Evolutionary conservation across 768 basidiomycete species (phyloP), one percentile per base, ranked within the genome.

Genomic region (Kwoniella pini): DNA sequence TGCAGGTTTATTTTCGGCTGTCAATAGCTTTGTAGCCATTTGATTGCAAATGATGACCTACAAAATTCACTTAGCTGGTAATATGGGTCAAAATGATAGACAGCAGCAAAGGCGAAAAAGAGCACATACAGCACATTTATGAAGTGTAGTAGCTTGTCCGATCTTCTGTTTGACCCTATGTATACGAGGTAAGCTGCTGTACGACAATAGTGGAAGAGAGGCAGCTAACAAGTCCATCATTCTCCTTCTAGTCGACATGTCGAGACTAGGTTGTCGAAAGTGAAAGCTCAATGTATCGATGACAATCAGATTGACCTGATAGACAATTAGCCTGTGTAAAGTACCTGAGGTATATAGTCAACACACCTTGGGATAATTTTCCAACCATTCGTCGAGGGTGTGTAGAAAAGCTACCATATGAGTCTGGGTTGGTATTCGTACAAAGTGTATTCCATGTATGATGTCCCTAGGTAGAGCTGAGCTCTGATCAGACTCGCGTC

Each of bases 281-380:
- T 77, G 76, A 57, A 46, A 76, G 28, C 75, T 76, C 30, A 78
- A 54, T 1, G 72, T 75, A 54, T 78, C 77, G 36, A 78, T 69
- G 19, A 75, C 54, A 2, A 78, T 58, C n/a, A 78, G 68, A 49
- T 69, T 65, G 15, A 72, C 68, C 71, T 72, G 54, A 42, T 15
- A 17, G 10, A 10, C 24, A 1, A n/a, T 53, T 44, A 56, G 19
- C 55, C 19, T 28, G 30, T 21, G 5, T 2, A 12, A 21, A 7
- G 5, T 15, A 19, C 44, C 31, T 22, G 21, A 52, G 28, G 27
- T 4, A 31, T 33, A 0, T 19, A 57, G 21, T 2, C 40, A 0
- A 27, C 66, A 45, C 26, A 75, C 76, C 49, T 67, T 61, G 1
- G 69, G 68, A 65, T 76, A 68, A 11, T 45, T 50, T 22, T 50